These are phyloP conservation scores for Caloboletus inedulis DNA, from an alignment of 1,284 basidiomycete genomes.

Conservation along the genomic window DNA sequence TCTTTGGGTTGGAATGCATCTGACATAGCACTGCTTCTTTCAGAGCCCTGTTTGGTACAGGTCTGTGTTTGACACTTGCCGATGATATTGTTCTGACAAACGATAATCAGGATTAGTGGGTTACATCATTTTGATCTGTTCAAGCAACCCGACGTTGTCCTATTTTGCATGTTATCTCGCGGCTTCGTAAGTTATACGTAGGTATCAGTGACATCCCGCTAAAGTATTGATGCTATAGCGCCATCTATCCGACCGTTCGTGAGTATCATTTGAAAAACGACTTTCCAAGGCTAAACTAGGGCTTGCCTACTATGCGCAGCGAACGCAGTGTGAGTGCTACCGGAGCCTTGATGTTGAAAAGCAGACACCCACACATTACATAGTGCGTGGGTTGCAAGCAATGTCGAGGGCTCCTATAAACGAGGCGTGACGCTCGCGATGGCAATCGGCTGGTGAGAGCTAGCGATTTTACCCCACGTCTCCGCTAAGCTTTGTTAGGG, in stretches of 20 bases:
- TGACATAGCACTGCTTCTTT: background rate
- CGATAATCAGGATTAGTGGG: slow-evolving; percentile 40
- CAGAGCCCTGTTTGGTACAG: slow-evolving; percentile 37
- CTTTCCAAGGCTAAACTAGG: slow-evolving; percentile 7
- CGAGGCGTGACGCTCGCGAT: slow-evolving; percentile 41
- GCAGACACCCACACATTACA: slow-evolving; percentile 9
- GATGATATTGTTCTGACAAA: slow-evolving; percentile 1
- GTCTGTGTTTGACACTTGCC: slow-evolving; percentile 6
- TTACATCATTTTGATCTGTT: slow-evolving; percentile 49
- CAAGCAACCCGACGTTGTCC: slow-evolving; percentile 41
- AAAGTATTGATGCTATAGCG: slow-evolving; percentile 26
- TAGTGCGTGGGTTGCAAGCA: slow-evolving; percentile 50
- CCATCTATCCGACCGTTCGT: slow-evolving; percentile 50
- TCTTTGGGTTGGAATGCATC: slow-evolving; percentile 7
- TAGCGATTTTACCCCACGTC: background rate
- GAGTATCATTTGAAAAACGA: slow-evolving; percentile 18
- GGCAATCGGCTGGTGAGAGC: slow-evolving; percentile 34
- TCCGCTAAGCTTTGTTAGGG: slow-evolving; percentile 25
- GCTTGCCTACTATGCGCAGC: slow-evolving; percentile 27
- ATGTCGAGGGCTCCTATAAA: slow-evolving; percentile 47
- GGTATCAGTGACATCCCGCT: background rate
- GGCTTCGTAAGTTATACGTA: slow-evolving; percentile 38
- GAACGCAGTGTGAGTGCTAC: slow-evolving; percentile 44
- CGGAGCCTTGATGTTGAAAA: background rate
- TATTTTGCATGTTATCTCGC: slow-evolving; percentile 48